Evolutionary conservation across 768 basidiomycete genomes (phyloP).

Genomic region (Fomitopsis pulvina): DNA sequence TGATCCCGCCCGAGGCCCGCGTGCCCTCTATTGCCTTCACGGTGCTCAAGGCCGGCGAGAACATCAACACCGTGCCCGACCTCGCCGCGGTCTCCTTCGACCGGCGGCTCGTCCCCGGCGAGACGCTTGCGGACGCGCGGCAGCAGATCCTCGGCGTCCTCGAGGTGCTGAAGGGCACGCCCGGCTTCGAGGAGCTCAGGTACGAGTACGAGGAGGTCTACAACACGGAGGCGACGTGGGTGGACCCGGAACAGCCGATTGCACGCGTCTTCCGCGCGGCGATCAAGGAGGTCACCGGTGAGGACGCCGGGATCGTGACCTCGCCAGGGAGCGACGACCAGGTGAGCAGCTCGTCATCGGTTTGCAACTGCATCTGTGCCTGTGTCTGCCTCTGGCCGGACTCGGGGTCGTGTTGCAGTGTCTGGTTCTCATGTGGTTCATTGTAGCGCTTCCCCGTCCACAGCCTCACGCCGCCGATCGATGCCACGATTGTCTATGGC

Average conservation of each 20-base stretch:
- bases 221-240: too few relatives aligned
- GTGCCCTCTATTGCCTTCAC: constrained; percentile 1
- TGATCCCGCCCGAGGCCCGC: constrained; percentile 5
- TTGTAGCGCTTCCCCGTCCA: constrained; percentile 5
- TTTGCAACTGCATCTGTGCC: too few relatives aligned
- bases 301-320: constrained; percentile 1
- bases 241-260: constrained; percentile 5
- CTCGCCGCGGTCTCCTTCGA: constrained; percentile 2
- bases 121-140: constrained; percentile 6
- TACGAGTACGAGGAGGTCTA: constrained; percentile 7
- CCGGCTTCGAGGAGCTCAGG: not conserved
- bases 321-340: constrained; percentile 7
- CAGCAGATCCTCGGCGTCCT: constrained; percentile 1
- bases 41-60: not conserved
- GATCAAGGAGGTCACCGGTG: constrained; percentile 1
- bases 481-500: not conserved
- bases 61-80: constrained; percentile 5
- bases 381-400: too few relatives aligned
- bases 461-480: not conserved
- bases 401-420: too few relatives aligned
- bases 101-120: constrained; percentile 7
- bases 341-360: too few relatives aligned
- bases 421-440: not conserved
- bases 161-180: not conserved
- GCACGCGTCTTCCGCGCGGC: constrained; percentile 1